Evolutionary conservation across 2,329 filamentous ascomycete species (phyloP).

Genomic region (Ceratocystis papillata): DNA sequence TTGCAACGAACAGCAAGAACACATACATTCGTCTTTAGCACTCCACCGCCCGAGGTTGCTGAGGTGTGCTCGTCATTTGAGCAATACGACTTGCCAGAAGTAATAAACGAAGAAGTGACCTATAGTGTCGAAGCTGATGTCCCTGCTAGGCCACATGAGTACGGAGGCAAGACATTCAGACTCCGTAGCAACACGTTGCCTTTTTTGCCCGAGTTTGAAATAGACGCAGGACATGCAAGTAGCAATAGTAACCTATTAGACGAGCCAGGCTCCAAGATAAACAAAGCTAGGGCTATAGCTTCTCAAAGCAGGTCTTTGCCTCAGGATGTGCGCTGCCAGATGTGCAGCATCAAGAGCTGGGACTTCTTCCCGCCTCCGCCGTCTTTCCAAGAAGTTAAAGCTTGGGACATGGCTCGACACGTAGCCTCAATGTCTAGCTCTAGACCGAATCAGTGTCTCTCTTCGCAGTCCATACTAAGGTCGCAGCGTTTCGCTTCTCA

Average conservation of each 20-base stretch:
- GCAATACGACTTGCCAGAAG: constrained; percentile 41
- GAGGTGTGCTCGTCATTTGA: constrained; percentile 26
- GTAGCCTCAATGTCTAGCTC: not conserved
- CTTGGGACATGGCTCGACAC: constrained; percentile 41
- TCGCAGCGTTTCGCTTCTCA: constrained; percentile 50
- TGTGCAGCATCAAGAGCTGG: constrained; percentile 51
- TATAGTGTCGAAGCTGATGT: constrained; percentile 80
- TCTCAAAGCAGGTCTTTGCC: constrained; percentile 13
- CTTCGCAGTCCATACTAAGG: not conserved
- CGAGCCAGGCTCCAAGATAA: not conserved
- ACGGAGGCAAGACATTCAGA: constrained; percentile 77
- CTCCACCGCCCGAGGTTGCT: constrained; percentile 28
- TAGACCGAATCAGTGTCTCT: not conserved
- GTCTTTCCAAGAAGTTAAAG: constrained; percentile 53
- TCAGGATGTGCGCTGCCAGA: constrained; percentile 24
- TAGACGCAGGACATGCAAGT: constrained; percentile 36
- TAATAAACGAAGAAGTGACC: constrained; percentile 74
- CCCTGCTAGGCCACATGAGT: constrained; percentile 64
- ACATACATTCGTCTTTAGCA: not conserved
- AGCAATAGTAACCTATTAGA: constrained; percentile 21
- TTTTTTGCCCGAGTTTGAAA: constrained; percentile 69
- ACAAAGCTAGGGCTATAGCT: not conserved
- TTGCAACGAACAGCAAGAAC: not conserved
- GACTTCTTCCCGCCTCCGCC: constrained; percentile 64
- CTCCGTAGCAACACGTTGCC: constrained; percentile 64